A percentile compares a stretch with the other conserved stretches of the same genome.
phyloP scores from a whole-genome alignment of 495 filamentous ascomycete genomes.

The Podospora pseudopauciseta region DNA sequence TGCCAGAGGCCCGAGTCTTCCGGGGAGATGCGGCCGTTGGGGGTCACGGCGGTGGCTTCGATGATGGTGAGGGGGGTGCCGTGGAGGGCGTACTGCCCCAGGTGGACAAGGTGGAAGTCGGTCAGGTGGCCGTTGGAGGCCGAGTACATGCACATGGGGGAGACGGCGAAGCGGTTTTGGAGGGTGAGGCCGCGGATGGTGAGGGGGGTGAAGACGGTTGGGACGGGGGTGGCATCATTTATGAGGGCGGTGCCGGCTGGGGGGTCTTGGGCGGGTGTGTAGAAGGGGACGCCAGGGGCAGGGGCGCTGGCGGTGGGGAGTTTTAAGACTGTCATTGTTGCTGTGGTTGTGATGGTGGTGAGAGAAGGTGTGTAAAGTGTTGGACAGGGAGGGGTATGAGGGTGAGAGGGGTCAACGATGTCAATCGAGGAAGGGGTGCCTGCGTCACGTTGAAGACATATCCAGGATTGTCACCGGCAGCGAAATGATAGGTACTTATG shows the following conservation, averaged over 20 bases:
- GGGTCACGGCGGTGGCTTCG: constrained; percentile 63
- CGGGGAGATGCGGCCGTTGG: constrained; percentile 69
- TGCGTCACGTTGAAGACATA: background rate
- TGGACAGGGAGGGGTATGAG: background rate
- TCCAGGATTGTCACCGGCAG: background rate
- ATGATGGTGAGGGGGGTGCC: constrained; percentile 63
- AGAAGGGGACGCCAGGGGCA: constrained; percentile 46
- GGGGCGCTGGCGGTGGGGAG: constrained; percentile 17
- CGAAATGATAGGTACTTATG: background rate
- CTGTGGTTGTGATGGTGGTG: background rate
- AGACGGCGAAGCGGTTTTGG: constrained; percentile 64
- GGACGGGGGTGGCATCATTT: constrained; percentile 38
- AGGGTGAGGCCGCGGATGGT: constrained; percentile 63
- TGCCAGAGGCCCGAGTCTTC: constrained; percentile 69
- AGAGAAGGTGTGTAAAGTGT: background rate
- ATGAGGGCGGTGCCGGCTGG: constrained; percentile 52
- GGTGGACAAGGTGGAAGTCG: constrained; percentile 63
- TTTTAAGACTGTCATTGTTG: constrained; percentile 15
- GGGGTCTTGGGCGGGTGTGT: constrained; percentile 55
- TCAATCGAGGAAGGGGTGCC: background rate
- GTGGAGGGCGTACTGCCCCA: constrained; percentile 60
- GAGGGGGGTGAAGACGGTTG: constrained; percentile 63
- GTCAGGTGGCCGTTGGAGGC: constrained; percentile 64
- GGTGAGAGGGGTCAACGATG: background rate
- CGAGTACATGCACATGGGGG: constrained; percentile 69